phyloP scores from a whole-genome alignment of 352 stramenopile genomes.

The Plasmopara halstedii region DNA sequence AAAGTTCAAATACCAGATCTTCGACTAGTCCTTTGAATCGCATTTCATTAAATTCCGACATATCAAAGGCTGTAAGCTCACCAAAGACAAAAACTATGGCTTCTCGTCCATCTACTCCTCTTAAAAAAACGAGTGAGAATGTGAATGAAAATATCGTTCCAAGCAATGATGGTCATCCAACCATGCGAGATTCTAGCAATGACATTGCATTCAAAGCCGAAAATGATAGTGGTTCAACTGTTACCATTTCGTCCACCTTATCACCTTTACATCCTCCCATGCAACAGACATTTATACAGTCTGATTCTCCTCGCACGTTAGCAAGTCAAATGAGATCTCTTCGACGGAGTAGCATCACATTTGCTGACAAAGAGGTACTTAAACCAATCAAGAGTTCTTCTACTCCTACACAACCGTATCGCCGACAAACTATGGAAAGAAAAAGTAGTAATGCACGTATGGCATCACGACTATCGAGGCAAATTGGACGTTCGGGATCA shows the following conservation, averaged over 20 bases:
- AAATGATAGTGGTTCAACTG: not conserved
- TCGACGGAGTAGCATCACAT: not conserved
- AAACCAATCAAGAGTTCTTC: slow-evolving; percentile 4
- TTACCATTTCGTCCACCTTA: not conserved
- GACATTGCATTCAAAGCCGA: not conserved
- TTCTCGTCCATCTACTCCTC: slow-evolving; percentile 12
- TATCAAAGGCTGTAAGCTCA: slow-evolving; percentile 4
- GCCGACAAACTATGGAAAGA: slow-evolving; percentile 12
- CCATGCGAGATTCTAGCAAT: not conserved
- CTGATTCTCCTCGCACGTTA: slow-evolving; percentile 2
- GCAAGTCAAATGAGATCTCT: slow-evolving; percentile 8
- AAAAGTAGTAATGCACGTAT: slow-evolving; percentile 9
- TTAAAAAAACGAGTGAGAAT: slow-evolving; percentile 6
- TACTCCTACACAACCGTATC: slow-evolving; percentile 8
- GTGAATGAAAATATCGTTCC: not conserved
- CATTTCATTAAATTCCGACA: slow-evolving; percentile 8
- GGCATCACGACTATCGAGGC: not conserved
- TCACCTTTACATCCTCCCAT: not conserved
- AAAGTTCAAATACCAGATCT: too few relatives aligned
- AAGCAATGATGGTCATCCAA: not conserved
- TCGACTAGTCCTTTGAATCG: slow-evolving; percentile 13
- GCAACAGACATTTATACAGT: not conserved
- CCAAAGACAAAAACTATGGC: slow-evolving; percentile 11
- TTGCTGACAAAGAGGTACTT: not conserved
- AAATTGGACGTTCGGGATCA: slow-evolving; percentile 5